Conservation (phyloP, 352 stramenopile species). For the Phytophthora pluvialis region DNA sequence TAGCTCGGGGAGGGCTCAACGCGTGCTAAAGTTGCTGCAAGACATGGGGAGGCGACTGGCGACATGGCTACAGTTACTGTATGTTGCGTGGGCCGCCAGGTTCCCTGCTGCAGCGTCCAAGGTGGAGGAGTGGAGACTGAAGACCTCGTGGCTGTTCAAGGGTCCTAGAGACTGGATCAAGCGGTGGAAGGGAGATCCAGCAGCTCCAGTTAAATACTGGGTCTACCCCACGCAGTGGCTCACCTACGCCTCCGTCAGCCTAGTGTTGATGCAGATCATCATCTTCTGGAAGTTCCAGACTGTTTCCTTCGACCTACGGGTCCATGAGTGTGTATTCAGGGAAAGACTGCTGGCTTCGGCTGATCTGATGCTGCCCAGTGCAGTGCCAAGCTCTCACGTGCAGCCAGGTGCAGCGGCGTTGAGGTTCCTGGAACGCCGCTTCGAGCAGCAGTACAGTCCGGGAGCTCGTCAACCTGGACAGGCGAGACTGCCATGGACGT, state of each 20-base stretch:
- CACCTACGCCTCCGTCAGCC: conserved; percentile 56
- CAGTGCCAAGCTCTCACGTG: conserved; percentile 17
- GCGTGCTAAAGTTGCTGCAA: conserved; percentile 23
- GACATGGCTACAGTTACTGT: conserved; percentile 34
- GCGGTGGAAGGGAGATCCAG: conserved; percentile 27
- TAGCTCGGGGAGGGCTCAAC: background rate
- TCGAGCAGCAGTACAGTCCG: conserved; percentile 59
- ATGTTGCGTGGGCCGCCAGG: conserved; percentile 28
- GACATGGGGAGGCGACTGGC: conserved; percentile 5
- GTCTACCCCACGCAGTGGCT: conserved; percentile 74
- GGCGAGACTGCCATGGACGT: conserved; percentile 62
- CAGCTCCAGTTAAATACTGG: conserved; percentile 59
- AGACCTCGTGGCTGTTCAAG: conserved; percentile 12
- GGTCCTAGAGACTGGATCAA: conserved; percentile 30
- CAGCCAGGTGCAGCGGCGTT: conserved; percentile 38
- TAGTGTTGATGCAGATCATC: conserved; percentile 54
- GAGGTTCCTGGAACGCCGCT: conserved; percentile 63
- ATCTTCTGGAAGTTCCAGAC: conserved; percentile 61
- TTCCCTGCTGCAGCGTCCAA: conserved; percentile 31
- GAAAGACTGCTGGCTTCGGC: conserved; percentile 53
- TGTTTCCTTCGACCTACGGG: conserved; percentile 53
- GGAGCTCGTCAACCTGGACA: conserved; percentile 37
- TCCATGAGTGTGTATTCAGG: conserved; percentile 74
- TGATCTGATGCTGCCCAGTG: conserved; percentile 28
- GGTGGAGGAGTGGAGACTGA: conserved; percentile 23